Conservation (phyloP, 345 rosid genomes). For the Brassica carinata region DNA sequence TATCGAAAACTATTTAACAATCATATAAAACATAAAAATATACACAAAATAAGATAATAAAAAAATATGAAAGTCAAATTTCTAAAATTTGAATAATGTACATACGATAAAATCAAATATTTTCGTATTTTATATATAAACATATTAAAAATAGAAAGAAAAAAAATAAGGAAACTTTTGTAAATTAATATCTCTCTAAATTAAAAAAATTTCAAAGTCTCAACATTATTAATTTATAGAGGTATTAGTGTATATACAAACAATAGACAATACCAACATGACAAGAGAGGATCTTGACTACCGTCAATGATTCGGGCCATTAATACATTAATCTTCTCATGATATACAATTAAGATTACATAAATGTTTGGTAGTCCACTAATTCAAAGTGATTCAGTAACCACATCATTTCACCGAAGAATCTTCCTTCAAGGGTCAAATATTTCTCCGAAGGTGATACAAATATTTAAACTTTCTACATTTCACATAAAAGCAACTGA, state of each 20-base stretch:
- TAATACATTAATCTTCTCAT: neutral
- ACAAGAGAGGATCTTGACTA: slow-evolving; percentile 28
- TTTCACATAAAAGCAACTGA: slow-evolving; percentile 20
- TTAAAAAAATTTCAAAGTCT: too few relatives aligned
- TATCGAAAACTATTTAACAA: too few relatives aligned
- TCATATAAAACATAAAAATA: too few relatives aligned
- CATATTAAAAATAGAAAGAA: too few relatives aligned
- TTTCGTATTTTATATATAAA: too few relatives aligned
- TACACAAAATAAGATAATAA: too few relatives aligned
- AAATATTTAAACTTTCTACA: slow-evolving; percentile 4
- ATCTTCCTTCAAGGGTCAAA: slow-evolving; percentile 25
- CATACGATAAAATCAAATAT: too few relatives aligned
- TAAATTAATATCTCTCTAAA: too few relatives aligned
- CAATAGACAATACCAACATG: neutral
- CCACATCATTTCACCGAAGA: slow-evolving; percentile 1
- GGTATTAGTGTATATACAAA: neutral
- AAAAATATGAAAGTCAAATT: too few relatives aligned
- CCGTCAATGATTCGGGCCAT: slow-evolving; percentile 29
- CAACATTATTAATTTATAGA: too few relatives aligned
- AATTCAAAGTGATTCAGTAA: neutral
- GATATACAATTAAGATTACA: neutral
- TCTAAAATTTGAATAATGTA: too few relatives aligned
- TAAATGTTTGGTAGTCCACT: slow-evolving; percentile 10
- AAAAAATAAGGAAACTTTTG: too few relatives aligned
- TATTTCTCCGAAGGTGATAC: slow-evolving; percentile 22